These are phyloP conservation scores for Candida insectalens DNA, from an alignment of 805 yeast genomes.

Conservation along the genomic window DNA sequence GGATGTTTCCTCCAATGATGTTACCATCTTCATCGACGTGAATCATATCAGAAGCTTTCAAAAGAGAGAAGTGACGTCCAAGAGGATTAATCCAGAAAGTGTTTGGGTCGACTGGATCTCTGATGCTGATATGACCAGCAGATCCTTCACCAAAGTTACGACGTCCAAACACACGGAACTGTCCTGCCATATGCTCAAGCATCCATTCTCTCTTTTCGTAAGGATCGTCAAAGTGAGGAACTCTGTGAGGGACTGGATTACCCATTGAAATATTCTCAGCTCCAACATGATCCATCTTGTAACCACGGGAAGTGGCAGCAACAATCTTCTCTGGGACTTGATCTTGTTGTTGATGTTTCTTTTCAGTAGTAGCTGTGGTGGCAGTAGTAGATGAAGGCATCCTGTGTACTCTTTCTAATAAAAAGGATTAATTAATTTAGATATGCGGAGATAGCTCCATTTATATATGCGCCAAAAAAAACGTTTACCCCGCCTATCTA, in stretches of 20 bases:
- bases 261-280: constrained; percentile 54
- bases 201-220: constrained; percentile 43
- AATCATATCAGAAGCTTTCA: constrained; percentile 55
- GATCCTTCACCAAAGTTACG: constrained; percentile 67
- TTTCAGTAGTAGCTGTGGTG: constrained; percentile 4
- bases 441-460: neutral
- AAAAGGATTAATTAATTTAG: too few relatives aligned
- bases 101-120: constrained; percentile 73
- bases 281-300: constrained; percentile 36
- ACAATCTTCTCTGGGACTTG: constrained; percentile 17
- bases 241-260: constrained; percentile 36
- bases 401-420: too few relatives aligned
- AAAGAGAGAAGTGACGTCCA: constrained; percentile 60
- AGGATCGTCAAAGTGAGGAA: constrained; percentile 42
- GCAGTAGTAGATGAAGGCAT: too few relatives aligned
- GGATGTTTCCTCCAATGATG: constrained; percentile 45
- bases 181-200: constrained; percentile 73
- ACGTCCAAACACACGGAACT: constrained; percentile 76
- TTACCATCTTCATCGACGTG: constrained; percentile 55
- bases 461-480: too few relatives aligned
- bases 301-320: constrained; percentile 31
- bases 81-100: constrained; percentile 89
- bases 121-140: constrained; percentile 79
- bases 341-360: constrained; percentile 4
- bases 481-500: too few relatives aligned